A percentile compares a stretch with the other conserved stretches of the same genome.
phyloP scores from a whole-genome alignment of 495 filamentous ascomycete genomes.

The Aspergillus avenaceus region DNA sequence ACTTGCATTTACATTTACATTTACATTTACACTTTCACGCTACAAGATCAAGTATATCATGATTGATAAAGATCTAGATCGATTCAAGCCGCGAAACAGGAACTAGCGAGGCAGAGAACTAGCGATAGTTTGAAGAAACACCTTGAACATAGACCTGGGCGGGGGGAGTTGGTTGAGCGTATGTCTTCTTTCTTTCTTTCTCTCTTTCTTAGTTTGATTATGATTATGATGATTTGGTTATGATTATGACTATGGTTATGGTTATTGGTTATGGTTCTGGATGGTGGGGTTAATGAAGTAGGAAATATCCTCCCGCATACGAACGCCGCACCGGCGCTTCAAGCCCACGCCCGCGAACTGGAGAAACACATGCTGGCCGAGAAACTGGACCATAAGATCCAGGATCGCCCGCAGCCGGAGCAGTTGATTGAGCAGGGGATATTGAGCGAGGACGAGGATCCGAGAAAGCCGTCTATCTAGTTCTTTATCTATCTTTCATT shows the following conservation, averaged over 20 bases:
- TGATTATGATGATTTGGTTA: not conserved
- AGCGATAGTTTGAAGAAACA: conserved; percentile 65
- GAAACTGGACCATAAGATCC: conserved; percentile 76
- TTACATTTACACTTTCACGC: no score
- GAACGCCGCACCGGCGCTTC: conserved; percentile 68
- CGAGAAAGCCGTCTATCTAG: conserved; percentile 16
- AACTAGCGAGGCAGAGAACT: conserved; percentile 61
- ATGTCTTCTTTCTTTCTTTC: conserved; percentile 22
- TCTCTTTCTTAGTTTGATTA: not conserved
- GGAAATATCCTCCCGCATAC: conserved; percentile 73
- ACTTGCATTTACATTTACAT: no score
- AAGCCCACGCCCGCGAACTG: conserved; percentile 74
- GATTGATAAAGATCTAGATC: conserved; percentile 41
- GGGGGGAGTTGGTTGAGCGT: conserved; percentile 71
- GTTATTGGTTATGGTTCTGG: no score
- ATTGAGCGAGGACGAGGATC: conserved; percentile 57
- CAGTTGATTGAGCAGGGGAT: conserved; percentile 76
- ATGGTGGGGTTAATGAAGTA: no score
- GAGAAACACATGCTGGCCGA: conserved; percentile 82
- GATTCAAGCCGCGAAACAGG: conserved; percentile 56
- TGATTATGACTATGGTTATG: not conserved
- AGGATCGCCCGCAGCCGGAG: conserved; percentile 68
- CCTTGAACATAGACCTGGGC: conserved; percentile 58
- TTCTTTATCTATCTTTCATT: not conserved
- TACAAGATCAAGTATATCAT: no score